phyloP scores from a whole-genome alignment of 305 asterid species.

The Plantago lanceolata region DNA sequence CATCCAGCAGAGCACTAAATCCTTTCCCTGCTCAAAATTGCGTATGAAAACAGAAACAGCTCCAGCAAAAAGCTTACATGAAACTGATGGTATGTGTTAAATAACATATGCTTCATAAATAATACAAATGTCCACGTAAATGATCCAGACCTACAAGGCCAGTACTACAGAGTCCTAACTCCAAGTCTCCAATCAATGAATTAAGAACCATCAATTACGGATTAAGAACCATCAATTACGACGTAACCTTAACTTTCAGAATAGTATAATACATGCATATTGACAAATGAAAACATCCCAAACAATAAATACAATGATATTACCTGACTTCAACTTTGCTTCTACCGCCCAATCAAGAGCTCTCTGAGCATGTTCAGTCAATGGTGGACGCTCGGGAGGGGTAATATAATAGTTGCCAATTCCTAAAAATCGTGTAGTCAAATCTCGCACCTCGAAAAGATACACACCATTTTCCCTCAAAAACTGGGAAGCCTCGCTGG shows the following conservation, averaged over 20 bases:
- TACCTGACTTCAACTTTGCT: conserved; percentile 87
- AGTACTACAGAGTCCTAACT: not conserved
- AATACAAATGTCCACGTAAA: no score
- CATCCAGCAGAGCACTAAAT: no score
- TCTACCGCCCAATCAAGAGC: conserved; percentile 85
- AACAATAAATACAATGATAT: not conserved
- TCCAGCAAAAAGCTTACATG: no score
- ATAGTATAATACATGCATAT: not conserved
- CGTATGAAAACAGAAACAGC: no score
- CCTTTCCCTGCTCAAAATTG: no score
- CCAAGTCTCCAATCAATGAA: not conserved
- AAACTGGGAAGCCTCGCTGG: conserved; percentile 77
- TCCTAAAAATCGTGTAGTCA: conserved; percentile 56
- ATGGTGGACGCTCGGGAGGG: conserved; percentile 83
- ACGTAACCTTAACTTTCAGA: not conserved
- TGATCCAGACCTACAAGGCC: not conserved
- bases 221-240: not conserved
- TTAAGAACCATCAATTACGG: not conserved
- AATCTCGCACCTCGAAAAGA: conserved; percentile 62
- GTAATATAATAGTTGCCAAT: conserved; percentile 51
- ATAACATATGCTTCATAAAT: no score
- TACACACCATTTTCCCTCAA: conserved; percentile 72
- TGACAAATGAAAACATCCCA: not conserved
- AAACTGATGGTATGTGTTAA: no score
- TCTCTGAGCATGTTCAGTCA: conserved; percentile 78